Percentiles rank a stretch among this genome's conserved stretches.
phyloP scores from a whole-genome alignment of 2,329 filamentous ascomycete species.

The Fusarium sp. region DNA sequence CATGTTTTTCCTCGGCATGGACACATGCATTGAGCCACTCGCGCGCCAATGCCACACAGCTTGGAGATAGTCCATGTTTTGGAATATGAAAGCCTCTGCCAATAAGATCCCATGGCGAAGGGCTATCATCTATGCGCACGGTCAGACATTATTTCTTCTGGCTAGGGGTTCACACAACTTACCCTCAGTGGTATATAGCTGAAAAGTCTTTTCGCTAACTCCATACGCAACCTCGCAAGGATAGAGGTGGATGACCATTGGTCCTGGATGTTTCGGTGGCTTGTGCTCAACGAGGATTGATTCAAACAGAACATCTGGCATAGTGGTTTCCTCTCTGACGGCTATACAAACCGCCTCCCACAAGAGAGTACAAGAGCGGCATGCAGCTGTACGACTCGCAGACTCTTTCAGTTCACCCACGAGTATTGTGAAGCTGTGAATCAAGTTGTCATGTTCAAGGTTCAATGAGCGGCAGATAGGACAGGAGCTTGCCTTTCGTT shows the following conservation, averaged over 20 bases:
- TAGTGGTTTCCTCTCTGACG: not conserved
- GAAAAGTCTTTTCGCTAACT: not conserved
- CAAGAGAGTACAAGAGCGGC: not conserved
- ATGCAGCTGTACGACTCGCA: not conserved
- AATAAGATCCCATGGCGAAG: slow-evolving; percentile 2
- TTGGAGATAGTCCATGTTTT: not conserved
- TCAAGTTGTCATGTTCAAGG: not conserved
- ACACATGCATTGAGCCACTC: slow-evolving; percentile 2
- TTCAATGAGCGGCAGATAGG: not conserved
- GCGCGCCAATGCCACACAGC: not conserved
- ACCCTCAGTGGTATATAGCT: slow-evolving; percentile 6
- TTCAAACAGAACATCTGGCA: not conserved
- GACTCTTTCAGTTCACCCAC: not conserved
- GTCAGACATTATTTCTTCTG: not conserved
- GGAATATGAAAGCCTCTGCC: not conserved
- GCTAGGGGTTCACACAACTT: rapidly evolving
- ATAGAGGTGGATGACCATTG: not conserved
- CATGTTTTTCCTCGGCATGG: not conserved
- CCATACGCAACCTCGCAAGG: not conserved
- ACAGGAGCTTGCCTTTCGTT: not conserved
- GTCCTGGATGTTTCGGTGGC: not conserved
- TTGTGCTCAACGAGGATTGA: not conserved
- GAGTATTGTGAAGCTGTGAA: not conserved
- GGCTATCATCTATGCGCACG: not conserved
- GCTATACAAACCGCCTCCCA: not conserved